Evolutionary conservation across 75 land plant species (phyloP), one percentile per base, ranked within the genome.

Genomic region (Larix kaempferi): DNA sequence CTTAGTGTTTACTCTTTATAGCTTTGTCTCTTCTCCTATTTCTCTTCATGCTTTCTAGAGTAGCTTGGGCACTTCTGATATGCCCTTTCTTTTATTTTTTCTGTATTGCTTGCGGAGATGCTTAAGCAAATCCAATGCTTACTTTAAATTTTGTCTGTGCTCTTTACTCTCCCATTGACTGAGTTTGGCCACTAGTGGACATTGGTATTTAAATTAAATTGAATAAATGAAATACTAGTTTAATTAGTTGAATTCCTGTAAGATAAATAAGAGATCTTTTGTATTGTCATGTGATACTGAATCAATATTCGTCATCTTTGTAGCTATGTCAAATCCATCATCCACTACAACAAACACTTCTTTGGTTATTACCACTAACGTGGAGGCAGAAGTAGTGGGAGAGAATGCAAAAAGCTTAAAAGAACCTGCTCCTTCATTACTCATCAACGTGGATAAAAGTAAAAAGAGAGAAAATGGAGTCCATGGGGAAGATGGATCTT

Each of bases 401-500:
- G n/a, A 33, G 8, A 27, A 37, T 41, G 74, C 74, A 29, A 66
- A 78, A 49, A 44, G 56, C 19, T 27, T 35, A 23, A 71, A 76
- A 16, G 35, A 33, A 54, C 59, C 67, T 33, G 55, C 82, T 35
- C 37, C 73, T 25, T 73, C 71, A 19, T 39, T 13, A 56, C 5
- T 56, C 23, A 64, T 69, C 3, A 73, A 80, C 78, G 41, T 13
- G 23, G 25, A 39, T 27, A 72, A 26, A 77, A 56, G 71, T 74
- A 16, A 64, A 60, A 25, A 29, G 3, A 74, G 33, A 74, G 76
- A 49, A 59, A 74, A 56, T 26, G 60, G 23, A 77, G 29, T 61
- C 49, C 75, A 23, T 23, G 44, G 27, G 78, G 80, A 64, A 62
- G 61, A 76, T 54, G 71, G 26, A 65, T 33, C 19, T 80, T 76